These are phyloP conservation scores for Bipolaris cookei DNA, from an alignment of 2,329 filamentous ascomycete species.

Conservation along the genomic window DNA sequence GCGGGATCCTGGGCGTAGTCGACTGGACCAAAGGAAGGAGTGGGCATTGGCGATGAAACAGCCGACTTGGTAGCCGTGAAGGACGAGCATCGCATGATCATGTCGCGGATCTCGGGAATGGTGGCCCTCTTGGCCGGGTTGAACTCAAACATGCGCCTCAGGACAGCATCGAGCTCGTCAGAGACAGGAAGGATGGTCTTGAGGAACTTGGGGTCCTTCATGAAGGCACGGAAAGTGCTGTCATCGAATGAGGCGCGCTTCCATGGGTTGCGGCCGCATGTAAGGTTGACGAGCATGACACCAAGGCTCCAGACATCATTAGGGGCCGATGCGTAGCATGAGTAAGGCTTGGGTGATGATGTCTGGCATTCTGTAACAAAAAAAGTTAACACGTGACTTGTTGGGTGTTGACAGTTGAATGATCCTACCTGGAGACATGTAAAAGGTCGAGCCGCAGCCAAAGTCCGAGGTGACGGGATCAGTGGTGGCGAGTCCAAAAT, in stretches of 20 bases:
- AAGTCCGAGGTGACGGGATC: constrained; percentile 88
- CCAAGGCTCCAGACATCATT: constrained; percentile 99
- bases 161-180: constrained; percentile 84
- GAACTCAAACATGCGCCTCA: constrained; percentile 85
- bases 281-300: constrained; percentile 96
- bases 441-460: constrained; percentile 97
- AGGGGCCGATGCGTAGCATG: constrained; percentile 87
- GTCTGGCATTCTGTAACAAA: constrained; percentile 81
- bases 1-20: constrained; percentile 43
- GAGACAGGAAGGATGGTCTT: constrained; percentile 92
- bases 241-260: constrained; percentile 94
- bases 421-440: constrained; percentile 95
- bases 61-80: constrained; percentile 66
- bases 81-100: constrained; percentile 76
- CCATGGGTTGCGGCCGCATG: constrained; percentile 98
- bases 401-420: not conserved
- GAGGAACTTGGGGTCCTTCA: constrained; percentile 83
- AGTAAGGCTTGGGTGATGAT: constrained; percentile 69
- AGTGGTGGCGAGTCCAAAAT: constrained; percentile 93
- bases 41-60: constrained; percentile 52
- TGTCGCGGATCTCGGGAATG: constrained; percentile 76
- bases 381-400: constrained; percentile 33
- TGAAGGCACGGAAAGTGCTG: constrained; percentile 90
- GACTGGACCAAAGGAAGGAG: constrained; percentile 53
- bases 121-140: constrained; percentile 83